These are phyloP conservation scores for Catenaria anguillulae DNA, from an alignment of 371 early-diverging fungal genomes.

Conservation along the genomic window DNA sequence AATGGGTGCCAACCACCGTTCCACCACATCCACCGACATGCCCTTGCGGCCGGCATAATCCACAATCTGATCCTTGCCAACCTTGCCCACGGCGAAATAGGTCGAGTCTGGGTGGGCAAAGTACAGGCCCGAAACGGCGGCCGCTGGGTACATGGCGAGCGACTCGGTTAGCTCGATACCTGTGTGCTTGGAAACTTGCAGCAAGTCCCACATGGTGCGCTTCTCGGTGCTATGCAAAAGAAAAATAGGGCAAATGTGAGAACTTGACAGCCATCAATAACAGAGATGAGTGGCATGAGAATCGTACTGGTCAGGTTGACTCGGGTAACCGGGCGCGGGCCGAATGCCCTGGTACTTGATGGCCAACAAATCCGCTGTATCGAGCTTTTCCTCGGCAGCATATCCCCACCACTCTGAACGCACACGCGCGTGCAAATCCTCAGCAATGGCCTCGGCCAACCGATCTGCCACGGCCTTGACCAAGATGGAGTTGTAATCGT, in stretches of 20 bases:
- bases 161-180: slow-evolving; percentile 76
- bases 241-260: slow-evolving; percentile 42
- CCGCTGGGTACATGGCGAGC: slow-evolving; percentile 80
- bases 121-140: slow-evolving; percentile 61
- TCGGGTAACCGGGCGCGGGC: slow-evolving; percentile 81
- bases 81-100: slow-evolving; percentile 89
- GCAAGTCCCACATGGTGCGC: slow-evolving; percentile 71
- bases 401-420: slow-evolving; percentile 78
- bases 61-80: slow-evolving; percentile 53
- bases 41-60: slow-evolving; percentile 65
- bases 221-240: no score
- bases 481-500: slow-evolving; percentile 82
- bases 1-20: slow-evolving; percentile 73
- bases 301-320: slow-evolving; percentile 46
- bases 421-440: slow-evolving; percentile 68
- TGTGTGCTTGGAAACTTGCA: slow-evolving; percentile 51
- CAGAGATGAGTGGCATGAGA: no score
- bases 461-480: slow-evolving; percentile 85
- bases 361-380: slow-evolving; percentile 60
- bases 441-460: slow-evolving; percentile 80
- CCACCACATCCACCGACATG: slow-evolving; percentile 48
- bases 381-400: slow-evolving; percentile 51
- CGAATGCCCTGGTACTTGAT: slow-evolving; percentile 86
- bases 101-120: slow-evolving; percentile 59
- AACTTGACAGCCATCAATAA: slow-evolving; percentile 18